Evolutionary conservation across 2,329 filamentous ascomycete species (phyloP).

Genomic region (Paraphaeosphaeria minitans): DNA sequence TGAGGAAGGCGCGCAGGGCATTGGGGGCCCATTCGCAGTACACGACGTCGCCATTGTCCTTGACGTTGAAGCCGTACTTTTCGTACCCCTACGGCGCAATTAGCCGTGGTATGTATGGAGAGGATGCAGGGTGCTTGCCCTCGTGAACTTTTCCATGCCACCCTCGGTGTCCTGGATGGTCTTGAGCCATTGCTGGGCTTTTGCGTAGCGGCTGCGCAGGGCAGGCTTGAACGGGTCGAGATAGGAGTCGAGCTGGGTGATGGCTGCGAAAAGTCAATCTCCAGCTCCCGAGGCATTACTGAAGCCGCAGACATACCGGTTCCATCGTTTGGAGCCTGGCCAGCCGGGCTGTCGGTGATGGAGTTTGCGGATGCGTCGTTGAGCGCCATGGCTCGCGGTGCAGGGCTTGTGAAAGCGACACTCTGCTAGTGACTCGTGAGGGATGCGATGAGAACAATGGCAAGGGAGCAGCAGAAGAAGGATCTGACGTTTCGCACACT

Average conservation of each 20-base stretch:
- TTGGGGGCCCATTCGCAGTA: slow-evolving; percentile 98
- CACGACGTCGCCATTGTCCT: slow-evolving; percentile 79
- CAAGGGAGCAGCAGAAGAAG: slow-evolving; percentile 1
- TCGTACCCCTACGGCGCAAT: slow-evolving; percentile 72
- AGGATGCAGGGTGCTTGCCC: slow-evolving; percentile 55
- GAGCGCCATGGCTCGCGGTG: slow-evolving; percentile 42
- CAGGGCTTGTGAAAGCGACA: neutral
- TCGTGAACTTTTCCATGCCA: slow-evolving; percentile 88
- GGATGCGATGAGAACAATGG: neutral
- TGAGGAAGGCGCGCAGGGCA: slow-evolving; percentile 79
- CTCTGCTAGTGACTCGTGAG: slow-evolving; percentile 10
- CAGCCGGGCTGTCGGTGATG: slow-evolving; percentile 51
- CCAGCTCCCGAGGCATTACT: slow-evolving; percentile 7
- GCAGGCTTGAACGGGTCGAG: slow-evolving; percentile 81
- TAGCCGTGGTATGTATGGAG: slow-evolving; percentile 17
- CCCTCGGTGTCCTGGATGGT: slow-evolving; percentile 83
- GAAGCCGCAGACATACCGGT: slow-evolving; percentile 60
- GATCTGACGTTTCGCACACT: slow-evolving; percentile 3
- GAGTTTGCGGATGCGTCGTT: slow-evolving; percentile 54
- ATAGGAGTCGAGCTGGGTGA: slow-evolving; percentile 86
- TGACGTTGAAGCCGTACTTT: slow-evolving; percentile 82
- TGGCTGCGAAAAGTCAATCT: slow-evolving; percentile 63
- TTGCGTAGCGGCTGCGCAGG: slow-evolving; percentile 75
- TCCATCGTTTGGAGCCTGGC: slow-evolving; percentile 68
- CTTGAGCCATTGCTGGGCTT: slow-evolving; percentile 85